Evolutionary conservation across 2,329 filamentous ascomycete genomes (phyloP), one percentile per base, ranked within the genome.

Genomic region (Curvularia eragrostidis): DNA sequence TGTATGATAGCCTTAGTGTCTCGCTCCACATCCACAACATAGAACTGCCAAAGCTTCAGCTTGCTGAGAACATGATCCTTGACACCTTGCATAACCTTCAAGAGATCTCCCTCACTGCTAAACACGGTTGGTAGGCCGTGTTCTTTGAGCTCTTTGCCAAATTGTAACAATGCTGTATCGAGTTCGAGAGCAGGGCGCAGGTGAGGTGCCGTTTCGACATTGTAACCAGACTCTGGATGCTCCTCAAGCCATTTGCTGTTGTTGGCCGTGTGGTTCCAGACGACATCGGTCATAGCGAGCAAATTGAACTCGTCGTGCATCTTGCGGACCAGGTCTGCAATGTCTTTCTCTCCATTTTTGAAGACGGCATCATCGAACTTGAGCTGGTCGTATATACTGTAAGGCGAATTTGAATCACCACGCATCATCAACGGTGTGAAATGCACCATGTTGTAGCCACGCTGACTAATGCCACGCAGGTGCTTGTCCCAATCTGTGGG

Each of bases 391-490:
- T 90, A 97, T 69, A 99, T 86, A 76, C 95, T 99, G 82, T 98
- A 99, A 0, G 95, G 95, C 1, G 95, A 99, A 74, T 99, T 97
- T 51, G 95, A 99, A 43, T 83, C 84, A 56, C 95, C 95, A 58
- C 95, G 88, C 57, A 90, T 84, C 83, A 96, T 95, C 65, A 99
- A 82, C 9, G 95, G 95, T 1, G 95, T 97, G 77, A 99, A 99
- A 77, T 99, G 95, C 59, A 99, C 88, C 93, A 98, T 97, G 80
- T 99, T 99, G 83, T 99, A 99, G 44, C 93, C 93, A 60, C 95
- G 86, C 70, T 91, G 87, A 74, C 91, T 91, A 75, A 99, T 97
- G 26, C 95, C 93, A 55, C 85, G 84, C 56, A 99, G 81, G 75
- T 98, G 94, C 50, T 87, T 89, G 74, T 97, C 87, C 93, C 94